These are phyloP conservation scores for Candida sphagnicola DNA, from an alignment of 805 yeast species.

Conservation along the genomic window DNA sequence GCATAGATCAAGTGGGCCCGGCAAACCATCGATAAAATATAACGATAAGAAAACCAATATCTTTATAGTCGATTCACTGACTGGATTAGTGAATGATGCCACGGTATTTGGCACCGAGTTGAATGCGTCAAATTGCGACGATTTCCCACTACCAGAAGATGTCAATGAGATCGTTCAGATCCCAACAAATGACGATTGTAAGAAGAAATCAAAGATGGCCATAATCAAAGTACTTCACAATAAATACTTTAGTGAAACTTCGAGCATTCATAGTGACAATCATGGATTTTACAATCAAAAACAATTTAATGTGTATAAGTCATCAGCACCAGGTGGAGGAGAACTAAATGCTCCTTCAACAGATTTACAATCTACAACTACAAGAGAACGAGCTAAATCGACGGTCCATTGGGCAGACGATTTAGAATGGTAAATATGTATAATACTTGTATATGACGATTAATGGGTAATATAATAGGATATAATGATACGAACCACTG, in stretches of 20 bases:
- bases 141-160: slow-evolving; percentile 58
- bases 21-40: slow-evolving; percentile 29
- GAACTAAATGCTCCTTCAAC: slow-evolving; percentile 15
- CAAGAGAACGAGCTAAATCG: slow-evolving; percentile 4
- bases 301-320: slow-evolving; percentile 15
- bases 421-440: slow-evolving; percentile 28
- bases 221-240: slow-evolving; percentile 33
- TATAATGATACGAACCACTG: too few species aligned
- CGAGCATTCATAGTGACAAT: neutral
- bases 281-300: slow-evolving; percentile 28
- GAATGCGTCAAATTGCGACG: slow-evolving; percentile 58
- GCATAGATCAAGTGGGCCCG: slow-evolving; percentile 18
- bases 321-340: slow-evolving; percentile 16
- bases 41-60: slow-evolving; percentile 24
- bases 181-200: slow-evolving; percentile 39
- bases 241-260: slow-evolving; percentile 7
- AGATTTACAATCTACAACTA: neutral
- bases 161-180: slow-evolving; percentile 57
- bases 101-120: slow-evolving; percentile 68
- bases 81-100: slow-evolving; percentile 59
- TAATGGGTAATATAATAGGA: neutral
- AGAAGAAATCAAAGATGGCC: slow-evolving; percentile 30
- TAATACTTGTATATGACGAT: neutral
- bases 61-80: slow-evolving; percentile 57
- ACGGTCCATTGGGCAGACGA: slow-evolving; percentile 30